These are phyloP conservation scores for Manihot esculenta DNA, from an alignment of 441 rosid genomes.

Conservation along the genomic window DNA sequence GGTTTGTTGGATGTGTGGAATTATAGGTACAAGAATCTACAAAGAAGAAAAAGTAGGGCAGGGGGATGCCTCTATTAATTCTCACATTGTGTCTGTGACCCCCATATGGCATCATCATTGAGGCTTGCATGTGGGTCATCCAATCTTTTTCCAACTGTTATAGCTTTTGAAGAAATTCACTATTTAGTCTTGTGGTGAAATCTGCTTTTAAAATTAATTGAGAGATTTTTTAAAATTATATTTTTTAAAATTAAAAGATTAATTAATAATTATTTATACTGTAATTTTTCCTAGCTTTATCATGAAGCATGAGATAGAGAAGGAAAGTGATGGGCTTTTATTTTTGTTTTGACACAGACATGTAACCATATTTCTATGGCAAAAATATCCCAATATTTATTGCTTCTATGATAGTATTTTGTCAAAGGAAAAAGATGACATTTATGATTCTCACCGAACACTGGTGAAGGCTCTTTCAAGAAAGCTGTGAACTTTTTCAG, in stretches of 20 bases:
- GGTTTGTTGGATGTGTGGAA: conserved; percentile 1
- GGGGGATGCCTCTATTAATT: not conserved
- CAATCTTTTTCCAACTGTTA: not conserved
- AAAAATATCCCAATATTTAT: conserved; percentile 4
- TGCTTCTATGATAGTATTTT: not conserved
- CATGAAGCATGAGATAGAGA: not conserved
- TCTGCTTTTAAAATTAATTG: no score
- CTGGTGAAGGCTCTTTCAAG: not conserved
- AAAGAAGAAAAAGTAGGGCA: not conserved
- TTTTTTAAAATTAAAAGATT: no score
- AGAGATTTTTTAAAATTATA: no score
- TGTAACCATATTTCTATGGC: not conserved
- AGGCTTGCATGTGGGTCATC: no score
- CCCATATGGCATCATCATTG: no score
- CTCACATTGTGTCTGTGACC: not conserved
- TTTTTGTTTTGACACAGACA: not conserved
- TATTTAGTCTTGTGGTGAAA: no score
- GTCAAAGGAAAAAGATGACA: not conserved
- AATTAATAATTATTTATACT: no score
- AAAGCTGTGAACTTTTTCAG: no score
- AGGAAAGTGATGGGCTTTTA: not conserved
- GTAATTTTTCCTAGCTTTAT: no score
- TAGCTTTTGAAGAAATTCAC: not conserved
- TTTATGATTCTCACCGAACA: not conserved
- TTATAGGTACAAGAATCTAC: conserved; percentile 7